Conservation (phyloP, 2,329 filamentous ascomycete genomes). For the Sphaerostilbella broomeana region DNA sequence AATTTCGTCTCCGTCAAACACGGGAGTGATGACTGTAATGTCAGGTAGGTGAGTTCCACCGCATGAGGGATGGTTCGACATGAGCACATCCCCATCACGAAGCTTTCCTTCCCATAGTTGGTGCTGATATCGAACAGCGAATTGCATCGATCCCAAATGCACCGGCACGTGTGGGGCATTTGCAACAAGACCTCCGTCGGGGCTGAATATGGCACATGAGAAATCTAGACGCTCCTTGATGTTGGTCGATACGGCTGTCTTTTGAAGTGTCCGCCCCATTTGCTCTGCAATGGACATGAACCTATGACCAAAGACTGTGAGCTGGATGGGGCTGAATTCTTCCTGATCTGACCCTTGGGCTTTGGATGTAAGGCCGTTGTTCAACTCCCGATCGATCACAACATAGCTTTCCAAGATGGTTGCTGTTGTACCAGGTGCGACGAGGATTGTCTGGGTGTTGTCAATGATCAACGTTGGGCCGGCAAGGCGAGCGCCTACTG, state of each 20-base stretch:
- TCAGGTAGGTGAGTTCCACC: conserved; percentile 35
- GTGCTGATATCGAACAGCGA: conserved; percentile 63
- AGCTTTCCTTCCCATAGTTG: conserved; percentile 54
- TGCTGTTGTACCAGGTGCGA: conserved; percentile 40
- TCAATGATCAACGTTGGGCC: conserved; percentile 53
- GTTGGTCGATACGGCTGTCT: conserved; percentile 70
- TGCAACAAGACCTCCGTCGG: conserved; percentile 63
- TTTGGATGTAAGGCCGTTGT: conserved; percentile 1
- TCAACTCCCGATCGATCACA: conserved; percentile 23
- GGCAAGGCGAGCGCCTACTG: conserved; percentile 13
- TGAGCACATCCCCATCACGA: conserved; percentile 29
- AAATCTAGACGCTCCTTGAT: conserved; percentile 79
- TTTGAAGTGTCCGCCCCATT: conserved; percentile 74
- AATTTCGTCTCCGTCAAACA: conserved; percentile 36
- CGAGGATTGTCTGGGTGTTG: conserved; percentile 66
- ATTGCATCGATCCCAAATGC: conserved; percentile 74
- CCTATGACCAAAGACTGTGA: conserved; percentile 71
- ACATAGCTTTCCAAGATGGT: conserved; percentile 30
- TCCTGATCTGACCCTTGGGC: conserved; percentile 11
- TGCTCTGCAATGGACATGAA: conserved; percentile 84
- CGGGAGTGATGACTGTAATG: conserved; percentile 31
- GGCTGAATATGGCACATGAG: conserved; percentile 73
- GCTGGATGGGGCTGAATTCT: conserved; percentile 51
- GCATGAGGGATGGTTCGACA: conserved; percentile 29
- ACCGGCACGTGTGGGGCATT: conserved; percentile 73